A percentile compares a stretch with the other conserved stretches of the same genome.
Evolutionary conservation across 2,329 filamentous ascomycete genomes (phyloP).

Genomic region (Myrmaecium sp.): DNA sequence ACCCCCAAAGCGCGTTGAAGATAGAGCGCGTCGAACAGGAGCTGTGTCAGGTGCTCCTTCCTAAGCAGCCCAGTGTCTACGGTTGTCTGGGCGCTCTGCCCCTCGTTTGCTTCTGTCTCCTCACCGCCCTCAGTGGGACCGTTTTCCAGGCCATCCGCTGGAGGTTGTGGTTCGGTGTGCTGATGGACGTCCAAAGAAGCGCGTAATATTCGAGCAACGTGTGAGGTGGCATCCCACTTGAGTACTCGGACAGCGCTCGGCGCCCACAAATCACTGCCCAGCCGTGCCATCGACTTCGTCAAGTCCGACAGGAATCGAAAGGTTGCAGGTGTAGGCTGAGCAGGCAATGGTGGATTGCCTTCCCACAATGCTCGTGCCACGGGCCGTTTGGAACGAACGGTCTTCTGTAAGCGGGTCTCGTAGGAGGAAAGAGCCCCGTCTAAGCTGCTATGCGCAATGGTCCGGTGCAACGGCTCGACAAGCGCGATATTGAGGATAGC

Average conservation of each 20-base stretch:
- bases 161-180: conserved; percentile 5
- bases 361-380: conserved; percentile 63
- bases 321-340: conserved; percentile 57
- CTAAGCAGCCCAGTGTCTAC: conserved; percentile 6
- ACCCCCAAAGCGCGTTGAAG: conserved; percentile 17
- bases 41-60: conserved; percentile 18
- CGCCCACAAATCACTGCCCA: conserved; percentile 71
- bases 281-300: conserved; percentile 47
- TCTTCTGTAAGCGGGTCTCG: conserved; percentile 26
- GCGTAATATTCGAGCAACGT: conserved; percentile 25
- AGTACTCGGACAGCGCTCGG: conserved; percentile 44
- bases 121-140: conserved; percentile 5
- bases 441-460: conserved; percentile 39
- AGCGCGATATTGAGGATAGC: conserved; percentile 28
- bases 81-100: conserved; percentile 3
- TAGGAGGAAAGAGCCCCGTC: conserved; percentile 27
- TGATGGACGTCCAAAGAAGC: conserved; percentile 20
- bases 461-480: conserved; percentile 46
- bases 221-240: conserved; percentile 38
- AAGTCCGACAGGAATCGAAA: conserved; percentile 57
- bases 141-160: conserved; percentile 6
- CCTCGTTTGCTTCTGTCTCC: conserved; percentile 5
- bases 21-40: conserved; percentile 27
- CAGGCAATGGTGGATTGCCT: conserved; percentile 54
- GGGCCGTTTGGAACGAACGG: conserved; percentile 31